Base-by-base conservation (phyloP, 2,329 filamentous ascomycete species). In the Alternaria ethzedia region DNA sequence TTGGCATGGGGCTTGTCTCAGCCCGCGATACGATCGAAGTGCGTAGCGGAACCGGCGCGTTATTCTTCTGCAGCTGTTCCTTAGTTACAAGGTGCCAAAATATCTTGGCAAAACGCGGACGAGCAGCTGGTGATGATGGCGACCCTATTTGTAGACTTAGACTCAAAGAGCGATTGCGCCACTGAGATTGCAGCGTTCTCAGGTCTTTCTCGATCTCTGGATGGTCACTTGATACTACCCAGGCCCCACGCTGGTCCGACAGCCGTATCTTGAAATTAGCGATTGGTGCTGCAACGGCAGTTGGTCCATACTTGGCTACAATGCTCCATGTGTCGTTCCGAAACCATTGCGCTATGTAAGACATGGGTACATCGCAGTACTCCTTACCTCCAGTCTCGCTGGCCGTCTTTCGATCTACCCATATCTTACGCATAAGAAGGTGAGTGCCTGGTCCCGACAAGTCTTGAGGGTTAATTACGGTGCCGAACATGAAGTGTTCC, bases 291-390 rank as follows among this genome's bases (percentile, higher is more conserved):
- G 64, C 50, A 36, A 76, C 66, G 4, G 66, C 70, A 10, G 57
- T 55, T 28, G 72, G 73, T 1, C 77, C 73, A 6, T 64, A 10
- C 50, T 71, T 43, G 17, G 57, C 63, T 15, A 79, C 61, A 7
- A 64, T 58, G 11, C 60, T 57, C 78, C 78, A 80, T 21, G 74
- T 79, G n/a, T 72, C 64, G 23, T 65, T 71, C 9, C 72, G 75
- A 54, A 80, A 80, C 78, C 78, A 80, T 51, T 76, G 72, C 23
- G 75, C 75, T 26, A 78, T 69, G 65, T 76, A 80, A 13, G 74
- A 68, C 63, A 79, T 73, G 1, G 77, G 64, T 8, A 80, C 73
- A 20, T 76, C 70, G 21, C 64, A 63, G 57, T 74, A 78, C 50
- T 77, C 73, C 57, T 74, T 74, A 6, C 77, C 76, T 26, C 71